phyloP scores from a whole-genome alignment of 345 rosid species.

The Camelina laxa region DNA sequence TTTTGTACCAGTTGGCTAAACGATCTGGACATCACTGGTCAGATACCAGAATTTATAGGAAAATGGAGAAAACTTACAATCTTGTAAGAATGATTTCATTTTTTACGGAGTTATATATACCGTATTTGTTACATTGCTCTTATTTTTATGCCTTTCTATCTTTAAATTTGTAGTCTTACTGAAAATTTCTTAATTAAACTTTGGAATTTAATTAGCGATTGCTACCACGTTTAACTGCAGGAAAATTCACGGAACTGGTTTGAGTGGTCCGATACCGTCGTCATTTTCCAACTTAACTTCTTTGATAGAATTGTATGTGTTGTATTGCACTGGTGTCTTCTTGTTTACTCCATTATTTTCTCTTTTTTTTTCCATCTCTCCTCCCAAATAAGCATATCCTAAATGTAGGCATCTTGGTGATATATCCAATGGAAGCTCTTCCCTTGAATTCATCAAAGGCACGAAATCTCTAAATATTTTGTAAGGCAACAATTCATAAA shows the following conservation, averaged over 20 bases:
- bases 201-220: neutral
- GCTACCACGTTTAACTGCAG: constrained; percentile 42
- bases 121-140: constrained; percentile 4
- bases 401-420: constrained; percentile 65
- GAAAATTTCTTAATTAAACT: neutral
- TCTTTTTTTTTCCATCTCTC: constrained; percentile 2
- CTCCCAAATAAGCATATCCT: neutral
- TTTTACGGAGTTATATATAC: neutral
- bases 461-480: constrained; percentile 53
- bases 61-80: constrained; percentile 51
- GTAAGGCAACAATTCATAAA: constrained; percentile 48
- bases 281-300: constrained; percentile 58
- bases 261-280: constrained; percentile 65
- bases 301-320: constrained; percentile 63
- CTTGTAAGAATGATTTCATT: constrained; percentile 50
- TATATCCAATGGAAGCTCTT: constrained; percentile 58
- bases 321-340: neutral
- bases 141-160: neutral
- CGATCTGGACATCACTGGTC: constrained; percentile 56
- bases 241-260: constrained; percentile 61
- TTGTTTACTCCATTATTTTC: constrained; percentile 1
- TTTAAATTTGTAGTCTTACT: neutral
- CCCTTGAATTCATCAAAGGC: constrained; percentile 55
- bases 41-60: constrained; percentile 61
- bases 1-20: constrained; percentile 48